A percentile compares a stretch with the other conserved stretches of the same genome.
These are phyloP conservation scores for Phlyctochytrium bullatum DNA, from an alignment of 192 early-diverging fungal species.

Conservation along the genomic window DNA sequence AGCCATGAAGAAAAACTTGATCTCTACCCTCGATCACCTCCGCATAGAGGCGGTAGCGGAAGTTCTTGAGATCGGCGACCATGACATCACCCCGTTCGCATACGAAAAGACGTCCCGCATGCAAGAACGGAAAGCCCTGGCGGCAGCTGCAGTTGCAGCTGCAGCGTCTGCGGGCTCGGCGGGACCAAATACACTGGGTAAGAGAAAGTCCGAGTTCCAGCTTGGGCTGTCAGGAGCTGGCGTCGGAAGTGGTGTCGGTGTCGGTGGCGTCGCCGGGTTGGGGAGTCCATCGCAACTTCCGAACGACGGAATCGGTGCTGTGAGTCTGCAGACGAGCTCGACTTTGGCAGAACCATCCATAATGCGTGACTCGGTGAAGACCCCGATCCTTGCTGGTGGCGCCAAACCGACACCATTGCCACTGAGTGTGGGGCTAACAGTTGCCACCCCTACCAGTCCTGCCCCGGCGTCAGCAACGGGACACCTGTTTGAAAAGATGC, in stretches of 20 bases:
- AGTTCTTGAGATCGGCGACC: constrained; percentile 16
- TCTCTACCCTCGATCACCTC: constrained; percentile 8
- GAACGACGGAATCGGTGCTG: neutral
- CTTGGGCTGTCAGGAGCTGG: neutral
- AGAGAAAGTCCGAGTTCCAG: neutral
- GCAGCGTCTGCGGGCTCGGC: neutral
- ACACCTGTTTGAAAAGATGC: neutral
- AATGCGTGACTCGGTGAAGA: neutral
- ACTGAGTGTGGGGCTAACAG: too few relatives aligned
- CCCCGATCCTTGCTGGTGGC: neutral
- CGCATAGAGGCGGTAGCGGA: constrained; percentile 13
- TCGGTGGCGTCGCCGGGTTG: neutral
- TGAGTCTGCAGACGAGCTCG: neutral
- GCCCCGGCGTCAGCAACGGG: too few relatives aligned
- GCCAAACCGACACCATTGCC: neutral
- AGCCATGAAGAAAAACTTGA: constrained; percentile 12
- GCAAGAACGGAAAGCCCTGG: neutral
- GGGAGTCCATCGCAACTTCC: neutral
- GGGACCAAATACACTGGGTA: too few relatives aligned
- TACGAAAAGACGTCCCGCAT: constrained; percentile 2
- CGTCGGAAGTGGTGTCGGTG: neutral
- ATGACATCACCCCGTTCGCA: neutral
- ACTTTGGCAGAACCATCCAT: neutral
- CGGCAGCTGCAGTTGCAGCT: neutral
- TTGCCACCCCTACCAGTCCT: too few relatives aligned